Conservation (phyloP, 1,284 basidiomycete genomes). For the Heliocybe sulcata region DNA sequence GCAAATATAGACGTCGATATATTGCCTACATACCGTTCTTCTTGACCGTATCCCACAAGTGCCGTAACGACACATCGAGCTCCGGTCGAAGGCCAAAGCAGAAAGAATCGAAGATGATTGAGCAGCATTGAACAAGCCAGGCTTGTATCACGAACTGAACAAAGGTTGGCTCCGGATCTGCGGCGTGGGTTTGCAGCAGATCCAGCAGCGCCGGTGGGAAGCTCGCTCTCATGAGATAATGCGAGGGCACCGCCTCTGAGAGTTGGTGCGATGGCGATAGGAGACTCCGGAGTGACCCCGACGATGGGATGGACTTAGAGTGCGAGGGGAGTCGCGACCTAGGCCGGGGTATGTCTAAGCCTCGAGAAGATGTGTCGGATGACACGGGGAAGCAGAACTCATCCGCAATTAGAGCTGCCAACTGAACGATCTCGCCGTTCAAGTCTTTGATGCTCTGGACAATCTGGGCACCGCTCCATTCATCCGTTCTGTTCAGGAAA, state of each 20-base stretch:
- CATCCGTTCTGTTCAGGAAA: conserved; percentile 30
- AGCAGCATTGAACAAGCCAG: conserved; percentile 29
- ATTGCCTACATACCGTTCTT: conserved; percentile 21
- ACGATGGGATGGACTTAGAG: not conserved
- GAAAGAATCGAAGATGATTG: conserved; percentile 26
- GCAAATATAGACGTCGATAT: conserved; percentile 17
- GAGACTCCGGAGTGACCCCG: not conserved
- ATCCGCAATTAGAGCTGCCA: conserved; percentile 26
- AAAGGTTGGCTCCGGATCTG: conserved; percentile 61
- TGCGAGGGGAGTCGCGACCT: not conserved
- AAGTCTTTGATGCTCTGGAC: conserved; percentile 27
- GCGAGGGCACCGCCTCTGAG: conserved; percentile 30
- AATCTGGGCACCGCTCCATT: conserved; percentile 28
- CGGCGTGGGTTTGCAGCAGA: conserved; percentile 52
- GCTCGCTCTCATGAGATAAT: conserved; percentile 42
- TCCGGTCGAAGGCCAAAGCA: conserved; percentile 27
- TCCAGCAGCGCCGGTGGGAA: conserved; percentile 37
- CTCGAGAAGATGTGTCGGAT: conserved; percentile 13
- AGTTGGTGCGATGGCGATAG: not conserved
- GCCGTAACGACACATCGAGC: conserved; percentile 22
- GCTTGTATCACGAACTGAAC: conserved; percentile 33
- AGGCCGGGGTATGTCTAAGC: conserved; percentile 8
- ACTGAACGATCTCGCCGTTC: conserved; percentile 29
- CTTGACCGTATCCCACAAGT: conserved; percentile 19
- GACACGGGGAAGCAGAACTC: conserved; percentile 19